Conservation (phyloP, 192 early-diverging fungal genomes). For the Podila minutissima region DNA sequence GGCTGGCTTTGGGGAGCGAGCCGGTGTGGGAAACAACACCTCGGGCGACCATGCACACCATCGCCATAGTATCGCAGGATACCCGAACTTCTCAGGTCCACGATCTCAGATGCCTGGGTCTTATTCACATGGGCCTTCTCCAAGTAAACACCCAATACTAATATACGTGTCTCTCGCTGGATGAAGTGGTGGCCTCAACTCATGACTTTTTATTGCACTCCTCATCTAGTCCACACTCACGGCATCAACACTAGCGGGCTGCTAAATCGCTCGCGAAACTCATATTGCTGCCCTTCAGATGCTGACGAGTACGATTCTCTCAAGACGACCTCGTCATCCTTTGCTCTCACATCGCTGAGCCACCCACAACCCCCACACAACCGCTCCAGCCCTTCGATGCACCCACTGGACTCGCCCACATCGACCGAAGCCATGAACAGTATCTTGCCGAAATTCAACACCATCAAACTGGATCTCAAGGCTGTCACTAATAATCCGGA, state of each 20-base stretch:
- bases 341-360: neutral
- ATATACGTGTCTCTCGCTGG: neutral
- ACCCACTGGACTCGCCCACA: constrained; percentile 27
- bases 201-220: too few relatives aligned
- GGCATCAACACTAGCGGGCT: neutral
- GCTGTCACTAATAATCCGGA: constrained; percentile 31
- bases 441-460: constrained; percentile 10
- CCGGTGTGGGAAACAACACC: too few relatives aligned
- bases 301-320: neutral
- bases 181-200: too few relatives aligned
- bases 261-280: neutral
- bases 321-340: neutral
- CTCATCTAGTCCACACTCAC: neutral
- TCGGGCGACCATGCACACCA: constrained; percentile 11
- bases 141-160: neutral
- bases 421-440: neutral
- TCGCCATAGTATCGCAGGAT: constrained; percentile 39
- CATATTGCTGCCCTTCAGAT: constrained; percentile 17
- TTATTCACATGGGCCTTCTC: constrained; percentile 11
- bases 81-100: constrained; percentile 15
- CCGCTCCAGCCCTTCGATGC: constrained; percentile 6
- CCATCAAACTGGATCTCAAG: constrained; percentile 36
- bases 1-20: neutral
- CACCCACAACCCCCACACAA: neutral
- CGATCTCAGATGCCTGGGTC: constrained; percentile 6